Conservation (phyloP, 116 monocot species). For the Cymodocea nodosa region DNA sequence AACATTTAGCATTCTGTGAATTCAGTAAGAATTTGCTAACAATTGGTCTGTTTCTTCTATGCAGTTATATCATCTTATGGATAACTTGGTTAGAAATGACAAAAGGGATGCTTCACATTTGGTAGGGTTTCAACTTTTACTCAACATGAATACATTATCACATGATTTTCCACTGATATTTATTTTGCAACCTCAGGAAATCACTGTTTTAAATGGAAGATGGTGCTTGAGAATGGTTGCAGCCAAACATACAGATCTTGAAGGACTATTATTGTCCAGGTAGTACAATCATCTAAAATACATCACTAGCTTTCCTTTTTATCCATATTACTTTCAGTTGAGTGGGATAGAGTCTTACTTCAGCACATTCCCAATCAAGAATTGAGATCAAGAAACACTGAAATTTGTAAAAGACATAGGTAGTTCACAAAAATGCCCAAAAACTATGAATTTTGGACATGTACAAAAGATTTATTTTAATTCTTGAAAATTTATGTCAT, state of each 20-base stretch:
- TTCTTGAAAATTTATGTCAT: too few relatives aligned
- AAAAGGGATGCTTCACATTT: neutral
- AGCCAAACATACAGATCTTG: slow-evolving; percentile 8
- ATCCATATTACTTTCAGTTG: neutral
- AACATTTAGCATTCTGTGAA: neutral
- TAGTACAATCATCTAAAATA: neutral
- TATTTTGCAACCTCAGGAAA: slow-evolving; percentile 7
- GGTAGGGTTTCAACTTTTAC: slow-evolving; percentile 10
- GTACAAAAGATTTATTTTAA: too few relatives aligned
- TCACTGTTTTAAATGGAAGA: slow-evolving; percentile 18
- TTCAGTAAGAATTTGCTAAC: neutral
- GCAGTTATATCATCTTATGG: slow-evolving; percentile 22
- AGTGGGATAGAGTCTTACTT: neutral
- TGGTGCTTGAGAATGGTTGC: slow-evolving; percentile 16
- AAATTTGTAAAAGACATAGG: too few relatives aligned
- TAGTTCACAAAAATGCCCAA: too few relatives aligned
- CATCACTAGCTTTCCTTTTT: neutral
- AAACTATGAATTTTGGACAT: too few relatives aligned
- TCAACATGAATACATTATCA: neutral
- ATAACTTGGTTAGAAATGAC: slow-evolving; percentile 11
- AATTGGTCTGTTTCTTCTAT: neutral
- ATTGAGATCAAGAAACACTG: too few relatives aligned
- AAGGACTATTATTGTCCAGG: slow-evolving; percentile 19
- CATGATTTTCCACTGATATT: slow-evolving; percentile 1
- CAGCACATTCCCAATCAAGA: too few relatives aligned